These are phyloP conservation scores for Conticribra guillardii DNA, from an alignment of 108 stramenopile species.

Conservation along the genomic window DNA sequence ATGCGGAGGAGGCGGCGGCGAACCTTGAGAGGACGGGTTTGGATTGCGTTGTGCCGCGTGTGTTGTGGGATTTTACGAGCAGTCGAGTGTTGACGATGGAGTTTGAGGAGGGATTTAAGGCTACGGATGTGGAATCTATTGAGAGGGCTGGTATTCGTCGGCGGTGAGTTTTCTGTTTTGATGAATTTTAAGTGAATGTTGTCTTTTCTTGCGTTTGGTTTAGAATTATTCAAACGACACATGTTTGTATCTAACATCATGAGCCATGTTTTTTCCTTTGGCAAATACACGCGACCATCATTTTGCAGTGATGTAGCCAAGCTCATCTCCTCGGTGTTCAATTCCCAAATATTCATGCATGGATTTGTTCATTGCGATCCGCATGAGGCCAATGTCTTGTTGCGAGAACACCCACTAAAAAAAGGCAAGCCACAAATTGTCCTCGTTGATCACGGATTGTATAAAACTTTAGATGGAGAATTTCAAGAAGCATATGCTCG, in stretches of 20 bases:
- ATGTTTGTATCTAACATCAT: too few species aligned
- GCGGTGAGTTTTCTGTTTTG: too few species aligned
- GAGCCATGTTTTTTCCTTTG: constrained; percentile 13
- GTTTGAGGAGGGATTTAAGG: constrained; percentile 91
- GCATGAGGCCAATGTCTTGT: constrained; percentile 92
- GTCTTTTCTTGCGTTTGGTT: neutral
- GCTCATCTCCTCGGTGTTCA: constrained; percentile 79
- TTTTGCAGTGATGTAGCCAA: constrained; percentile 80
- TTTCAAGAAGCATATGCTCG: constrained; percentile 83
- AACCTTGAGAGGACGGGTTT: constrained; percentile 56
- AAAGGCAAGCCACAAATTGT: constrained; percentile 83
- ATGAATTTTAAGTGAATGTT: too few species aligned
- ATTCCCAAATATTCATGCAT: constrained; percentile 73
- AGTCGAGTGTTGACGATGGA: constrained; percentile 91
- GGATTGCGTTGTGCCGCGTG: constrained; percentile 78
- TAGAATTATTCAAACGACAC: too few species aligned
- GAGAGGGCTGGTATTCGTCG: constrained; percentile 58
- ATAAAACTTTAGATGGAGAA: constrained; percentile 71
- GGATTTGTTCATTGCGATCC: constrained; percentile 93
- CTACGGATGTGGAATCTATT: constrained; percentile 79
- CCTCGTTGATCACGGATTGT: constrained; percentile 93
- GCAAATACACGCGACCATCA: too few species aligned
- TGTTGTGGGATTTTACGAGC: constrained; percentile 68
- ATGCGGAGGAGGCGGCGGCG: constrained; percentile 71
- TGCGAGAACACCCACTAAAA: constrained; percentile 68